A percentile compares a stretch with the other conserved stretches of the same genome.
Evolutionary conservation across 1,284 basidiomycete species (phyloP).

Genomic region (Boletus nobilissimus): DNA sequence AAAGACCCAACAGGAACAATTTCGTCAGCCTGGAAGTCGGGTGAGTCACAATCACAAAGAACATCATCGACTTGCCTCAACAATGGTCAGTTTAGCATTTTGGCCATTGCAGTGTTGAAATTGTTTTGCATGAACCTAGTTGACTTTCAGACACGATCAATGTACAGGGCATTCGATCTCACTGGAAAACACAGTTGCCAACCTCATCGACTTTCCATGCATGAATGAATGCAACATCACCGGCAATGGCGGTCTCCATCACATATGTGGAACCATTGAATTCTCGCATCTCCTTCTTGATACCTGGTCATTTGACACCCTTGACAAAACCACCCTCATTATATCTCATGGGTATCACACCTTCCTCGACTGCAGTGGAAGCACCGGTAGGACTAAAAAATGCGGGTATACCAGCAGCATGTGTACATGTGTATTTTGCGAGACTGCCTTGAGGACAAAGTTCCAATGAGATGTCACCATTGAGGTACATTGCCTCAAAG

Average conservation of each 20-base stretch:
- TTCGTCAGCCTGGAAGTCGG: constrained; percentile 76
- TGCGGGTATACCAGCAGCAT: constrained; percentile 94
- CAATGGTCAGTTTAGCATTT: constrained; percentile 92
- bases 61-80: constrained; percentile 68
- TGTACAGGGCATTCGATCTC: constrained; percentile 6
- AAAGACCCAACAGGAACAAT: constrained; percentile 90
- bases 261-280: constrained; percentile 89
- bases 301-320: constrained; percentile 75
- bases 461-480: constrained; percentile 85
- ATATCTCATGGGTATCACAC: constrained; percentile 80
- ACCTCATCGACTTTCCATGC: constrained; percentile 97
- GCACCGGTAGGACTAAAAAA: constrained; percentile 97
- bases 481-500: constrained; percentile 82
- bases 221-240: constrained; percentile 89
- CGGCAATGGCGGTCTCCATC: constrained; percentile 87
- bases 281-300: constrained; percentile 81
- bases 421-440: constrained; percentile 90
- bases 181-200: constrained; percentile 89
- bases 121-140: constrained; percentile 88
- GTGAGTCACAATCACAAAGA: constrained; percentile 12
- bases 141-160: neutral
- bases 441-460: constrained; percentile 93
- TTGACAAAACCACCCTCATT: constrained; percentile 72
- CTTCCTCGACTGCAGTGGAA: constrained; percentile 86
- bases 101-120: constrained; percentile 88